A percentile compares a stretch with the other conserved stretches of the same genome.
Conservation (phyloP, 371 early-diverging fungal species). For the Mortierella sp. region DNA sequence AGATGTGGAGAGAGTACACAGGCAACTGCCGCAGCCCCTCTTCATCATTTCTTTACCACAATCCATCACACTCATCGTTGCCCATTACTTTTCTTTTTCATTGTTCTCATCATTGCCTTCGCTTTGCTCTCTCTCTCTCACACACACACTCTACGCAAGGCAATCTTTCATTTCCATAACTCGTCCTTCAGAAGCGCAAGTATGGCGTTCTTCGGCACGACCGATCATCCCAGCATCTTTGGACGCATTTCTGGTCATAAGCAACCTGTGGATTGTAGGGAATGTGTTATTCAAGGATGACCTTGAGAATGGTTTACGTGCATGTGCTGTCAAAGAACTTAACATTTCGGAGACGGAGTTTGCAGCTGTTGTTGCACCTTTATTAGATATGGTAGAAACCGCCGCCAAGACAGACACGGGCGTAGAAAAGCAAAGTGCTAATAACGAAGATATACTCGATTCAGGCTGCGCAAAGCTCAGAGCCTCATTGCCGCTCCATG, state of each 20-base stretch:
- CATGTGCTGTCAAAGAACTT: slow-evolving; percentile 12
- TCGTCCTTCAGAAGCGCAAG: slow-evolving; percentile 12
- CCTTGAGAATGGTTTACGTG: slow-evolving; percentile 4
- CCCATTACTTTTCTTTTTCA: too few species aligned
- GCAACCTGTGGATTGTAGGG: slow-evolving; percentile 18
- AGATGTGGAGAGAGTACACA: too few species aligned
- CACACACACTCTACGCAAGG: too few species aligned
- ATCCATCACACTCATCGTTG: too few species aligned
- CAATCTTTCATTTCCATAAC: too few species aligned
- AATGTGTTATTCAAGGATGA: slow-evolving; percentile 30
- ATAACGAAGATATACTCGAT: neutral
- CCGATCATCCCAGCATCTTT: slow-evolving; percentile 9
- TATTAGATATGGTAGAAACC: neutral
- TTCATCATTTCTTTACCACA: too few species aligned
- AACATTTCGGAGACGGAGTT: slow-evolving; percentile 4
- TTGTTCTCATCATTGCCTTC: too few species aligned
- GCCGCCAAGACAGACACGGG: neutral
- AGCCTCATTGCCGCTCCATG: neutral
- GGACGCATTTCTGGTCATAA: slow-evolving; percentile 1
- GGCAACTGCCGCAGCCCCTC: too few species aligned
- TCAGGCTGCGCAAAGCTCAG: neutral
- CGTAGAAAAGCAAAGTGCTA: slow-evolving; percentile 1
- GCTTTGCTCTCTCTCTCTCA: too few species aligned
- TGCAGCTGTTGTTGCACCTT: slow-evolving; percentile 12
- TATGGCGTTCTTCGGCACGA: slow-evolving; percentile 23